Percentiles rank a stretch among this genome's conserved stretches.
Conservation (phyloP, 345 rosid species). For the Geranium rotundifolium region DNA sequence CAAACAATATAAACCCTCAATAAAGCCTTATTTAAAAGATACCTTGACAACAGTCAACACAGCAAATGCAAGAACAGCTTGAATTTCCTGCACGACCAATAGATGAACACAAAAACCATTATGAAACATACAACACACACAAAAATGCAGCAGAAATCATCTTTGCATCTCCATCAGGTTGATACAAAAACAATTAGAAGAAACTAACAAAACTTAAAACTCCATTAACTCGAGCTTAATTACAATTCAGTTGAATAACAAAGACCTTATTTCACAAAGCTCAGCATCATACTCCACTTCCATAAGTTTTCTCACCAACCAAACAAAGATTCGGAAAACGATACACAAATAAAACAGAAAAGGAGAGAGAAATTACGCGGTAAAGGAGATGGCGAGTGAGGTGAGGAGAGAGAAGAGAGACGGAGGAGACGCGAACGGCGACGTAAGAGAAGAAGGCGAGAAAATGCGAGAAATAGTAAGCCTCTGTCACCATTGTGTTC, state of each 20-base stretch:
- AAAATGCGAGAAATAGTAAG: conserved; percentile 57
- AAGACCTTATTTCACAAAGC: not conserved
- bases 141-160: not conserved
- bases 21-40: not conserved
- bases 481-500: conserved; percentile 50
- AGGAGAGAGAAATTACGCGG: conserved; percentile 26
- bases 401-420: conserved; percentile 34
- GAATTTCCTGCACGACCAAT: conserved; percentile 54
- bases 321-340: too few relatives aligned
- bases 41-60: conserved; percentile 56
- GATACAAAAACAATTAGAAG: too few relatives aligned
- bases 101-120: too few relatives aligned
- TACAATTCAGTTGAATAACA: not conserved
- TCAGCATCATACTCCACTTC: not conserved
- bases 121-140: not conserved
- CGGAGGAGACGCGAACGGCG: conserved; percentile 46
- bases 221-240: too few relatives aligned
- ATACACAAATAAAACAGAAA: not conserved
- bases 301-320: too few relatives aligned
- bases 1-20: too few relatives aligned
- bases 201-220: too few relatives aligned
- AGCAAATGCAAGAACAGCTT: conserved; percentile 55
- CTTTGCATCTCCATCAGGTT: too few relatives aligned
- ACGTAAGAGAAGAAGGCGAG: conserved; percentile 67
- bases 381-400: conserved; percentile 29